Evolutionary conservation across 306 rosid species (phyloP), one percentile per base, ranked within the genome.

Genomic region (Glycine latifolia): DNA sequence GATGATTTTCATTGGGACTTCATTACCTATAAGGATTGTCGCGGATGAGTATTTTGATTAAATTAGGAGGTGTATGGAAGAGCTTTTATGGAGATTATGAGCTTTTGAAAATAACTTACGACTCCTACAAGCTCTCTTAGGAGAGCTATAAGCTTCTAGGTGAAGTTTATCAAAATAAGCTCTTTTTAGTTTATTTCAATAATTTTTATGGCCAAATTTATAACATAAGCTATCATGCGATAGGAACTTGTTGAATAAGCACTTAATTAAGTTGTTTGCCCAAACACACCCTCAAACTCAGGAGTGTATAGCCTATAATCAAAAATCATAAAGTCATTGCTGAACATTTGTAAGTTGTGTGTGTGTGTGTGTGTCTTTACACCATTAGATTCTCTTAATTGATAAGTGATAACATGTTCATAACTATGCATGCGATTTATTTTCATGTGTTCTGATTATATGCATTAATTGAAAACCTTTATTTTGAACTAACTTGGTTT

Each of bases 401-500:
- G 68, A 77, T 77, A n/a, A 52, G 62, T 46, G 68, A 31, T 70
- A 61, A 54, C 78, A 33, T 43, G 9, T 52, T 83, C 37, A 20
- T 59, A 31, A 66, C 53, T 58, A 43, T 60, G n/a, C 65, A 10
- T 49, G 46, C 48, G 78, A 69, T 76, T 67, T 44, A 71, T 70
- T 76, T 70, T 37, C 35, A 14, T 67, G 31, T 15, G 35, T 56
- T 66, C 50, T 56, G 79, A 14, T 73, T 15, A 48, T 71, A 52
- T 74, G 75, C 59, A 59, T 72, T 16, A 26, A 71, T 77, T 48
- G 52, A 12, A 67, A 76, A 14, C 53, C 67, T 17, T 77, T 61
- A 26, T 52, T 50, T 79, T 58, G 67, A 79, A 56, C 59, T 89
- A 81, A 85, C 87, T 26, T 26, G 31, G 31, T 26, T 26, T 68